Evolutionary conservation across 202 grass and related monocot genomes (phyloP), one percentile per base, ranked within the genome.

Genomic region (Bolboschoenoplectus hybrid): DNA sequence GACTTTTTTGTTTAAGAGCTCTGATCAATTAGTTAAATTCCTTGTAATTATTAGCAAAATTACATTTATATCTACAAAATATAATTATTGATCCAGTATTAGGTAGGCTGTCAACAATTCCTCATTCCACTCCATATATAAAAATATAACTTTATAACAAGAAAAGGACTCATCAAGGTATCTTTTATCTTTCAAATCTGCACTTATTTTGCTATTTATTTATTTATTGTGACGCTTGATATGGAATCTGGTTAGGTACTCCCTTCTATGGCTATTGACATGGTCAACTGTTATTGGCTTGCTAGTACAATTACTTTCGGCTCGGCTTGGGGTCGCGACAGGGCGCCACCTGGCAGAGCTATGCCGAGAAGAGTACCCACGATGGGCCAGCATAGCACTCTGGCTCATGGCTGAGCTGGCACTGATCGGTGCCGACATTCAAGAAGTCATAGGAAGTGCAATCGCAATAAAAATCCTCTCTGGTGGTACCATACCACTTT

Each of bases 391-490:
- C 13, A 82, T 88, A 80, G 83, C 88, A 43, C 95, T 97, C 62
- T 97, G 95, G 95, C 88, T 80, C 55, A 97, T 97, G 95, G 91
- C 95, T 11, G 95, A 97, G 85, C 89, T 97, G 40, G 95, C 95
- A 1, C 91, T 97, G 62, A 94, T 97, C 20, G 95, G 95, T 10
- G 93, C 95, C 61, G 95, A 97, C 85, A 97, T 97, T 63, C 95
- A 97, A 89, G 95, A 97, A 86, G 95, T 97, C 68, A 93, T 97
- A 68, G 95, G 95, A 74, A 97, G 95, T 86, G 95, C 95, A 32
- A 97, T 97, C 77, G 95, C 95, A 66, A 97, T 97, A 69, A 97
- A 97, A 89, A 97, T 97, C 75, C 95, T 95, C 62, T 94, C 92
- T 0, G 90, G 87, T 0, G 93, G 95, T 67, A 85, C 57, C 41